A percentile compares a stretch with the other conserved stretches of the same genome.
phyloP scores from a whole-genome alignment of 2,329 filamentous ascomycete genomes.

The Monosporascus ibericus region DNA sequence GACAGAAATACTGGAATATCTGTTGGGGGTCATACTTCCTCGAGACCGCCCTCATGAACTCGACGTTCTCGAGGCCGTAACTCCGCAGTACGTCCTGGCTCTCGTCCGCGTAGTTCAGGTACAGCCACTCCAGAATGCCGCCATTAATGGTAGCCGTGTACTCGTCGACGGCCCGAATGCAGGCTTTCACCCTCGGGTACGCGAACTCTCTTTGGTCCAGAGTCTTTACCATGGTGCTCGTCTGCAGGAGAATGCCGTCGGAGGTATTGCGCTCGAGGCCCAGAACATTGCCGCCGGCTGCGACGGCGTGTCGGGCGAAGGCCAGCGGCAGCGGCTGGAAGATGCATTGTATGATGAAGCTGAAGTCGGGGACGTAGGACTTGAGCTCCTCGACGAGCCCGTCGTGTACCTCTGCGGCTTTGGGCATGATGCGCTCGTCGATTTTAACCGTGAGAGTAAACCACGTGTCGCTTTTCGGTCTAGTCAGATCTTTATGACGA shows the following conservation, averaged over 20 bases:
- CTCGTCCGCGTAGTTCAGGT: constrained; percentile 18
- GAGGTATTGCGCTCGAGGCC: constrained; percentile 3
- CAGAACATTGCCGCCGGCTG: constrained; percentile 2
- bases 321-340: constrained; percentile 5
- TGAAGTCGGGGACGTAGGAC: constrained; percentile 1
- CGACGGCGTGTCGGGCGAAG: background rate
- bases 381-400: constrained; percentile 2
- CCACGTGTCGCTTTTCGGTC: constrained; percentile 5
- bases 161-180: constrained; percentile 9
- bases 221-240: constrained; percentile 1
- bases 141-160: background rate
- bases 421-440: constrained; percentile 4
- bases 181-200: constrained; percentile 1
- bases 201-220: background rate
- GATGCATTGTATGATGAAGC: constrained; percentile 11
- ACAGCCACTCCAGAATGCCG: constrained; percentile 11
- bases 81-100: constrained; percentile 12
- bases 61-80: constrained; percentile 15
- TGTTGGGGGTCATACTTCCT: constrained; percentile 10
- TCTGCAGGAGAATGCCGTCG: constrained; percentile 1
- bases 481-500: background rate
- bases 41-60: constrained; percentile 11
- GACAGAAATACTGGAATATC: constrained; percentile 5
- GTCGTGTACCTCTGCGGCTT: constrained; percentile 6
- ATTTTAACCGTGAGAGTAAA: constrained; percentile 11